Conservation (phyloP, 2,329 filamentous ascomycete species). For the Xylogone sp. region DNA sequence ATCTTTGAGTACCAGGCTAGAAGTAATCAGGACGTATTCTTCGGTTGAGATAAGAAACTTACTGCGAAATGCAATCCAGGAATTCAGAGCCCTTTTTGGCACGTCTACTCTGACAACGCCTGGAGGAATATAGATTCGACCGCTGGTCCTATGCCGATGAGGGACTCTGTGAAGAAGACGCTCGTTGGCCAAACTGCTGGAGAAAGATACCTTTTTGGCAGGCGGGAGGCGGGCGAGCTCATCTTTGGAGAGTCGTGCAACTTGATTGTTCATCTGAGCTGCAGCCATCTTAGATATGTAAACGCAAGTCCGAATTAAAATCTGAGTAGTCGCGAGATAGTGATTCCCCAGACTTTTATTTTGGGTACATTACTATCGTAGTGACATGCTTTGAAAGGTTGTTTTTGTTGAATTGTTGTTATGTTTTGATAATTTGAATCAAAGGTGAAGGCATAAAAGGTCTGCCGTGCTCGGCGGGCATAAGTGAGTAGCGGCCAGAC, state of each 20-base stretch:
- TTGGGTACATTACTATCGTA: too few relatives aligned
- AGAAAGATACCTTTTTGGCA: not conserved
- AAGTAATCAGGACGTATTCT: not conserved
- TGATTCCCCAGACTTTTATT: not conserved
- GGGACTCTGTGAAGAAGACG: not conserved
- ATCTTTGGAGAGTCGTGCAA: not conserved
- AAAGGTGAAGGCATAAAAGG: too few relatives aligned
- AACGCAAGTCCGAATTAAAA: not conserved
- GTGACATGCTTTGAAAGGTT: too few relatives aligned
- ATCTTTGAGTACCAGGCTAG: slow-evolving; percentile 11
- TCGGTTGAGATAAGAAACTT: not conserved
- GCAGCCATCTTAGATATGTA: not conserved
- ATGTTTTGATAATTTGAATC: too few relatives aligned
- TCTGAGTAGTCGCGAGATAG: not conserved
- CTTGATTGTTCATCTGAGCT: not conserved
- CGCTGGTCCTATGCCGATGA: not conserved
- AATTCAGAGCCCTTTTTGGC: slow-evolving; percentile 9
- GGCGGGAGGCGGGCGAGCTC: not conserved
- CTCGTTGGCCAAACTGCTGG: not conserved
- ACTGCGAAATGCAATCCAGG: slow-evolving; percentile 16
- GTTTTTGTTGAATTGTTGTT: too few relatives aligned
- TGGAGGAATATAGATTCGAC: not conserved
- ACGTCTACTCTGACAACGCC: not conserved
- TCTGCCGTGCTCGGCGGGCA: too few relatives aligned
- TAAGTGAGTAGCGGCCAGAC: too few relatives aligned